Evolutionary conservation across 352 stramenopile genomes (phyloP).

Genomic region (Discostella stelligera): DNA sequence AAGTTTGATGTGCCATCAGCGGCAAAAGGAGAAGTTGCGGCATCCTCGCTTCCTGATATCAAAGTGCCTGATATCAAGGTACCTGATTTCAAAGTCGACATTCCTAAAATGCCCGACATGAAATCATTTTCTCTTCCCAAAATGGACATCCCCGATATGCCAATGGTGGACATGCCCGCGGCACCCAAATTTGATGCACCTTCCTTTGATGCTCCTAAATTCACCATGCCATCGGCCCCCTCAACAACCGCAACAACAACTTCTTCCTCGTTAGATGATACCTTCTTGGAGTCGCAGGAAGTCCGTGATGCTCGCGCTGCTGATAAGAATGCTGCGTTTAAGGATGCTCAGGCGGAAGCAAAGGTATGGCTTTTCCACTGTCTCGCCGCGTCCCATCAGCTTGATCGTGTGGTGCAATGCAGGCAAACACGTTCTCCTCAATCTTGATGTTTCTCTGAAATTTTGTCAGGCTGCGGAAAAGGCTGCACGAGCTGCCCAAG

Average conservation of each 20-base stretch:
- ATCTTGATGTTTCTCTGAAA: neutral
- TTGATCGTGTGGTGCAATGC: neutral
- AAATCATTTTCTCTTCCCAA: slow-evolving; percentile 27
- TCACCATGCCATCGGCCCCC: slow-evolving; percentile 27
- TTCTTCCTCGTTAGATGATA: slow-evolving; percentile 21
- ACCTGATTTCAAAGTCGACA: slow-evolving; percentile 31
- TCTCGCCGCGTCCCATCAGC: neutral
- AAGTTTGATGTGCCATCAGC: slow-evolving; percentile 30
- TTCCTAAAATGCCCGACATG: slow-evolving; percentile 4
- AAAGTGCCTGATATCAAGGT: slow-evolving; percentile 30
- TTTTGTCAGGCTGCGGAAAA: slow-evolving; percentile 45
- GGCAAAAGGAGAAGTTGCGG: slow-evolving; percentile 10
- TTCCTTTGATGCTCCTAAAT: slow-evolving; percentile 32
- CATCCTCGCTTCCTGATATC: neutral
- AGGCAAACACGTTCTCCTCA: neutral
- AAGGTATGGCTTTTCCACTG: slow-evolving; percentile 43
- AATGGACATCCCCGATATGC: slow-evolving; percentile 56
- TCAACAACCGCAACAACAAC: neutral
- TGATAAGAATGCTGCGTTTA: slow-evolving; percentile 53
- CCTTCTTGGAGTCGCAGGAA: slow-evolving; percentile 59
- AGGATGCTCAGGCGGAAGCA: slow-evolving; percentile 60
- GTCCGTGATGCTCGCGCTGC: slow-evolving; percentile 64
- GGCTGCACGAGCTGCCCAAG: slow-evolving; percentile 49
- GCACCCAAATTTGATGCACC: slow-evolving; percentile 38
- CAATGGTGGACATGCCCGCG: slow-evolving; percentile 50